phyloP scores from a whole-genome alignment of 2,329 filamentous ascomycete species.

The Fusarium sp. region DNA sequence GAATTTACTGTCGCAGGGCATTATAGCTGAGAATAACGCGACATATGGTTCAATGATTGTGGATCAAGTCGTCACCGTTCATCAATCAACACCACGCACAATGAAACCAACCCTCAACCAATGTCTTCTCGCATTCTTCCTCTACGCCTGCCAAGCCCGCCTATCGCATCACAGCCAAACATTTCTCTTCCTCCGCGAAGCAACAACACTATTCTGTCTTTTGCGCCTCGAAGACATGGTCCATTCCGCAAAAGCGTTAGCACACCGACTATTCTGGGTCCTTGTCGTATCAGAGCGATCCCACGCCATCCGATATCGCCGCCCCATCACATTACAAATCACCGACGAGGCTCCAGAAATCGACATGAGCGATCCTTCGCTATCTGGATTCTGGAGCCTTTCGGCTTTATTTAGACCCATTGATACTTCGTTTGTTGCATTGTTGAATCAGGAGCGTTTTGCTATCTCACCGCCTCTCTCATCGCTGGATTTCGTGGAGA shows the following conservation, averaged over 20 bases:
- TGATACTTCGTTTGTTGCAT: constrained; percentile 57
- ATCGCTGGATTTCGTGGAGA: constrained; percentile 53
- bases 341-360: constrained; percentile 53
- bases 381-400: constrained; percentile 56
- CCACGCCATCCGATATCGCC: constrained; percentile 59
- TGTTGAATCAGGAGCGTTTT: constrained; percentile 55
- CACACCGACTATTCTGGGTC: constrained; percentile 58
- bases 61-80: constrained; percentile 52
- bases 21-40: constrained; percentile 53
- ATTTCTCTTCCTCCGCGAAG: constrained; percentile 58
- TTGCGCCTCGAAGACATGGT: constrained; percentile 49
- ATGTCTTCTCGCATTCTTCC: constrained; percentile 58
- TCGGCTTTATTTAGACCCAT: constrained; percentile 57
- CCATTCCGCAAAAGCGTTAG: constrained; percentile 44
- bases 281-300: constrained; percentile 59
- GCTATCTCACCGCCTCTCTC: constrained; percentile 49
- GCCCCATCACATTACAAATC: constrained; percentile 59
- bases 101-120: constrained; percentile 55
- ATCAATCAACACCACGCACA: constrained; percentile 51
- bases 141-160: constrained; percentile 59
- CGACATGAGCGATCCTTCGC: constrained; percentile 47
- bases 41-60: constrained; percentile 55
- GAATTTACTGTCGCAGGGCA: constrained; percentile 49
- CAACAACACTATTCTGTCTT: constrained; percentile 56
- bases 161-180: constrained; percentile 59